Conservation (phyloP, 192 early-diverging fungal genomes). For the Coemansia sp. region DNA sequence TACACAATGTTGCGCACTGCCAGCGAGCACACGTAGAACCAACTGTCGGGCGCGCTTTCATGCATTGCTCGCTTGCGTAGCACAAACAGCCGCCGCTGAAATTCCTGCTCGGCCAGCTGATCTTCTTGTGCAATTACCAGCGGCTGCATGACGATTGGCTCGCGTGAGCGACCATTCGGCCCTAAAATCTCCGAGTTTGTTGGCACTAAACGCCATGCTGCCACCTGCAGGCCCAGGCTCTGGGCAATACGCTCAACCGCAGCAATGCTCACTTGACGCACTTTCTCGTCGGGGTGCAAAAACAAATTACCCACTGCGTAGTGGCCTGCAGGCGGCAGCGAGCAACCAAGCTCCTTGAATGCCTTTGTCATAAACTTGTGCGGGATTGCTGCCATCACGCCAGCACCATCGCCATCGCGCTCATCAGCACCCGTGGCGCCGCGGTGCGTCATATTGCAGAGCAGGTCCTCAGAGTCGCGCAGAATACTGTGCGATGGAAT, state of each 20-base stretch:
- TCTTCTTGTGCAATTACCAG: slow-evolving; percentile 66
- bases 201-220: slow-evolving; percentile 90
- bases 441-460: slow-evolving; percentile 99
- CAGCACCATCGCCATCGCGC: slow-evolving; percentile 98
- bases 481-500: slow-evolving; percentile 78
- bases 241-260: slow-evolving; percentile 79
- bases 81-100: slow-evolving; percentile 85
- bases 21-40: slow-evolving; percentile 97
- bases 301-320: slow-evolving; percentile 99
- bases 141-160: slow-evolving; percentile 91
- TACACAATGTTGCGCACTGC: slow-evolving; percentile 92
- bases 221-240: slow-evolving; percentile 67
- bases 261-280: slow-evolving; percentile 66
- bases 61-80: slow-evolving; percentile 89
- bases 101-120: slow-evolving; percentile 47
- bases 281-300: slow-evolving; percentile 67
- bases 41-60: slow-evolving; percentile 78
- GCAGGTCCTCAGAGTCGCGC: slow-evolving; percentile 81
- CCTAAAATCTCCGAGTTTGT: slow-evolving; percentile 84
- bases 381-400: slow-evolving; percentile 94
- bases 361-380: slow-evolving; percentile 79
- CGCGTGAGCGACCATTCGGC: slow-evolving; percentile 80
- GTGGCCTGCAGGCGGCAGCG: slow-evolving; percentile 70
- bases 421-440: slow-evolving; percentile 91
- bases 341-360: slow-evolving; percentile 58